A percentile compares a stretch with the other conserved stretches of the same genome.
Conservation (phyloP, 2,329 filamentous ascomycete genomes). For the Clarireedia sp. region DNA sequence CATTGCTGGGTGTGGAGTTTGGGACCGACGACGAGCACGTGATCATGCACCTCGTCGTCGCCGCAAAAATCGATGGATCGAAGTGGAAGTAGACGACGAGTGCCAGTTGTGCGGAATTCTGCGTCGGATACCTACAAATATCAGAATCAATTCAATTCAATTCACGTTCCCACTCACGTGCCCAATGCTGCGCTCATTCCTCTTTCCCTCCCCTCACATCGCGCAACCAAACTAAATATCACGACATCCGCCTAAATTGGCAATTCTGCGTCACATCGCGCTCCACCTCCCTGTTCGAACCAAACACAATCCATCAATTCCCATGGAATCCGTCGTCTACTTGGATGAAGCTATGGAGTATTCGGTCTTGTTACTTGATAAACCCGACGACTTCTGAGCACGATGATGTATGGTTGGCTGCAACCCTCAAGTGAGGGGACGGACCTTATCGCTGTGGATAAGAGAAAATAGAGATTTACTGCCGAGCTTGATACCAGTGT, state of each 20-base stretch:
- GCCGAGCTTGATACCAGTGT: too few species aligned
- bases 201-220: neutral
- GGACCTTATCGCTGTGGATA: neutral
- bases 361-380: neutral
- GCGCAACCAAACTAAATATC: slow-evolving; percentile 10
- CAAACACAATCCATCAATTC: neutral
- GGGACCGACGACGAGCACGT: neutral
- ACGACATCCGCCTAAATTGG: slow-evolving; percentile 18
- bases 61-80: neutral
- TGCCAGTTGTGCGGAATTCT: neutral
- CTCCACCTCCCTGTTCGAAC: slow-evolving; percentile 5
- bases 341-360: neutral
- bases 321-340: neutral
- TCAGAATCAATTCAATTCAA: neutral
- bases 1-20: neutral
- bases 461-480: neutral
- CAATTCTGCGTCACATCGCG: slow-evolving; percentile 13
- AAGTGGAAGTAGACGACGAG: neutral
- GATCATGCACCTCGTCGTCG: neutral
- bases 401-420: neutral
- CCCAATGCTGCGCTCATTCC: neutral
- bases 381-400: neutral
- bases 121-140: neutral
- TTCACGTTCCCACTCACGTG: neutral
- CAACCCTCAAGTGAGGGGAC: neutral